Base-by-base conservation (phyloP, 345 rosid genomes). In the Eucalyptus globulus region DNA sequence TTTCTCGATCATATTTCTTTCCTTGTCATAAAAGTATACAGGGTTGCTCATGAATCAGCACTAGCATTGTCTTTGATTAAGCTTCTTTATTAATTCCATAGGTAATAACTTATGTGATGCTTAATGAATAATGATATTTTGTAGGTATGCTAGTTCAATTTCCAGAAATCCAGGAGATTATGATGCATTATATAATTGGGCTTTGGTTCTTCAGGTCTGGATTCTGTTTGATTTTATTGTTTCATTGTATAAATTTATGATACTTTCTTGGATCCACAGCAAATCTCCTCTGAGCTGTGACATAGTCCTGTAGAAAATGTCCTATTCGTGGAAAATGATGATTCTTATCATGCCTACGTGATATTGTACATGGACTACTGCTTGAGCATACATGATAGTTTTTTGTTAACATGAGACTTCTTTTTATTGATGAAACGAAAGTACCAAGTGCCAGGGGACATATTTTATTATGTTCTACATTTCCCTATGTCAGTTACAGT, bases 111-210 rank as follows among this genome's bases (percentile, higher is more conserved):
- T 76, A 21, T 49, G 27, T 37, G 45, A 34, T 37, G 12, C 83
- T 72, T 72, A 72, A 76, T 40, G 5, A 24, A 11, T 76, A 76
- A 76, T 54, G 88, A 60, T 43, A 49, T 53, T 87, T 88, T 93
- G 89, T 92, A 97, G 99, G 96, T 97, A 98, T 91, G 99, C 99
- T 50, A 95, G 94, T 89, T 95, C 99, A 16, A 93, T 98, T 51
- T 96, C 95, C 90, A 95, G 97, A 91, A 96, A 98, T 90, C 96
- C 99, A 27, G 97, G 97, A 69, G 99, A 98, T 92, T 96, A 96
- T 93, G 99, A 98, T 92, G 99, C 99, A 27, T 89, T 98, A 29
- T 98, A 97, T 93, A 98, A 98, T 89, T 98, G 99, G 99, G 99
- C 99, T 53, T 93, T 98, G 95, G 97, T 98, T 93, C 99, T 98